Evolutionary conservation across 192 early-diverging fungal species (phyloP).

Genomic region (Irineochytrium annulatum): DNA sequence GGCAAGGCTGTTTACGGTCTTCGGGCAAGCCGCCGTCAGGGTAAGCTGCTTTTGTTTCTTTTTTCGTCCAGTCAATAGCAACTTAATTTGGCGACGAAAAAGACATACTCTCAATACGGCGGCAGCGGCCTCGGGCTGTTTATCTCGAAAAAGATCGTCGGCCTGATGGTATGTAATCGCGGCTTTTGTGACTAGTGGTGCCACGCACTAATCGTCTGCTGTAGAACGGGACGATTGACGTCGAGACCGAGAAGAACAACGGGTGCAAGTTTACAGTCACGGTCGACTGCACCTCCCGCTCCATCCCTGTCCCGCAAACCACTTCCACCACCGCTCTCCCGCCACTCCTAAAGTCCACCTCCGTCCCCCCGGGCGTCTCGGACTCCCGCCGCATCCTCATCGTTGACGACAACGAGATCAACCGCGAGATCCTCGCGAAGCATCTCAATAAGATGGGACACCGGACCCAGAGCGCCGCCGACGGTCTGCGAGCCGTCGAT

Average conservation of each 20-base stretch:
- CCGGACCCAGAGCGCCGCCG: conserved; percentile 39
- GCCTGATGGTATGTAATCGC: conserved; percentile 26
- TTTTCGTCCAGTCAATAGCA: conserved; percentile 21
- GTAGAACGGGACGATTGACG: conserved; percentile 34
- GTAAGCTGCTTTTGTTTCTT: background rate
- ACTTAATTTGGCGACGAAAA: conserved; percentile 27
- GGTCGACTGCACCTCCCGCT: too few relatives aligned
- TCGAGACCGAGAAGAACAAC: conserved; percentile 28
- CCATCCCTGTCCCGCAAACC: too few relatives aligned
- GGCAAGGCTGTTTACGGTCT: conserved; percentile 14
- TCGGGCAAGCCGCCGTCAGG: conserved; percentile 2
- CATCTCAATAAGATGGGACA: conserved; percentile 53
- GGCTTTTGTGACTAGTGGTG: too few relatives aligned
- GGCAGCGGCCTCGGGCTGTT: conserved; percentile 44
- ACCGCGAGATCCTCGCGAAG: conserved; percentile 53
- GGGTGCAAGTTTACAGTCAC: conserved; percentile 37
- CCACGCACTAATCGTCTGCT: too few relatives aligned
- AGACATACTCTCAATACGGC: conserved; percentile 42
- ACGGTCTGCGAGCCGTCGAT: too few relatives aligned
- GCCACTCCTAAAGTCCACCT: conserved; percentile 1
- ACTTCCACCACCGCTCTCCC: conserved; percentile 12
- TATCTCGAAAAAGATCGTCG: conserved; percentile 41
- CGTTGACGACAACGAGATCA: conserved; percentile 59
- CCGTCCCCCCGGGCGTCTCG: too few relatives aligned
- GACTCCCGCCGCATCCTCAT: too few relatives aligned